Base-by-base conservation (phyloP, 1,139 yeast species). In the Lodderomyces theae region DNA sequence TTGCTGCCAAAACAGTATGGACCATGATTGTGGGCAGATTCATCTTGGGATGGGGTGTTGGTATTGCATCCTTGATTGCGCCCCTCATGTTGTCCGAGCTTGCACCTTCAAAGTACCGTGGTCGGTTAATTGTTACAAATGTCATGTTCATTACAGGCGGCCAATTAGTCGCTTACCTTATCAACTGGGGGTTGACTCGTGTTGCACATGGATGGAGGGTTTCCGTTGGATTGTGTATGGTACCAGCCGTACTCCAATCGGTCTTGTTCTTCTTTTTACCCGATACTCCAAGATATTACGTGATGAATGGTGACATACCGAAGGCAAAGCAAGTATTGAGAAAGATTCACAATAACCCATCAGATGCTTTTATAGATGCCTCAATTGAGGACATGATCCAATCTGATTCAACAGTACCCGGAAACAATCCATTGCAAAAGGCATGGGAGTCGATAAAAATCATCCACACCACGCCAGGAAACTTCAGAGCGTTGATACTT, bases 41-140 rank as follows among this genome's bases (percentile, higher is more conserved):
- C 52, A 70, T 90, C 38, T 86, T 90, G 82, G 98, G 98, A 17
- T 85, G 86, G 66, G 98, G 96, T 51, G 97, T 90, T 19, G 98
- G 98, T 49, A 77, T 87, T 44, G 97, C 97, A 0, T 87, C 96
- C 3, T 71, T 90, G 41, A 82, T 88, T 42, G 87, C 97, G 13
- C 97, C 97, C 2, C 70, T 90, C 45, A 89, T 87, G 74, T 86
- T 90, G 51, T 76, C 90, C 42, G 98, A 90, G 63, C 77, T 90
- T 57, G 95, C 97, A 1, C 97, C 98, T 16, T 80, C 96, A 13
- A 79, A 82, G 59, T 88, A 86, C 60, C 77, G 98, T 59, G 98
- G 98, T 40, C 75, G 97, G 50, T 72, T 85, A 48, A 86, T 86
- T 37, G 78, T 78, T 25, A 63, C 79, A 25, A 83, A 84, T 56